Conservation (phyloP, 2,329 filamentous ascomycete species). For the Aspergillus intermedius region DNA sequence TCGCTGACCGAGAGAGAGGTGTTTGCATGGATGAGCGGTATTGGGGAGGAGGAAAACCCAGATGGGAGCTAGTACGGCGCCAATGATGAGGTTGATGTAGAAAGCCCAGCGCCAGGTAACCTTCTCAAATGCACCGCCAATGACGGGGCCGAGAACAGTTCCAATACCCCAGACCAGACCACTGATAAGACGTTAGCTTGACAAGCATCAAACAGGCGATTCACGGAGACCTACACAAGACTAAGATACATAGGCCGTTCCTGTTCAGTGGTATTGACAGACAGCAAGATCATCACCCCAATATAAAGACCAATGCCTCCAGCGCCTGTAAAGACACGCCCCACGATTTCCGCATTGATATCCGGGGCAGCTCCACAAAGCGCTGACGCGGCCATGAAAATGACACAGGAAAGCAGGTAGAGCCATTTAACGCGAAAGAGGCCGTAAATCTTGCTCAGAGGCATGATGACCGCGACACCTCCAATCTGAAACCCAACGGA, state of each 20-base stretch:
- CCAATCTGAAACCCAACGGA: slow-evolving; percentile 39
- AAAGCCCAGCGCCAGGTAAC: slow-evolving; percentile 37
- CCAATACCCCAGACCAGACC: slow-evolving; percentile 33
- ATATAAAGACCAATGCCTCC: slow-evolving; percentile 27
- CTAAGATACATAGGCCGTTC: slow-evolving; percentile 15
- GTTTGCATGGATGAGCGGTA: slow-evolving; percentile 13
- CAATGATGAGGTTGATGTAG: slow-evolving; percentile 52
- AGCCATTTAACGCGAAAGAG: slow-evolving; percentile 41
- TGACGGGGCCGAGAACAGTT: slow-evolving; percentile 29
- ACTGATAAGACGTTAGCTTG: slow-evolving; percentile 9
- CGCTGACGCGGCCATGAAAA: slow-evolving; percentile 25
- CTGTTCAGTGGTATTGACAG: slow-evolving; percentile 13
- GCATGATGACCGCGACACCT: slow-evolving; percentile 34
- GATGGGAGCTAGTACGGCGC: slow-evolving; percentile 39
- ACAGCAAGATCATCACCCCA: slow-evolving; percentile 22
- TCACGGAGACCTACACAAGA: not conserved
- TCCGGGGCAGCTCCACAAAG: slow-evolving; percentile 39
- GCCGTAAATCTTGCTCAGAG: slow-evolving; percentile 27
- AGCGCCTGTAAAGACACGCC: slow-evolving; percentile 25
- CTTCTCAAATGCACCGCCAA: slow-evolving; percentile 13
- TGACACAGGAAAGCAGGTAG: slow-evolving; percentile 23
- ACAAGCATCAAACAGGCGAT: slow-evolving; percentile 22
- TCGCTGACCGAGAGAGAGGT: slow-evolving; percentile 13
- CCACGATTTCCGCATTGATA: slow-evolving; percentile 43
- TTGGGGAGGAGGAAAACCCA: slow-evolving; percentile 40